phyloP scores from a whole-genome alignment of 768 basidiomycete species.

The Kwoniella heveanensis region DNA sequence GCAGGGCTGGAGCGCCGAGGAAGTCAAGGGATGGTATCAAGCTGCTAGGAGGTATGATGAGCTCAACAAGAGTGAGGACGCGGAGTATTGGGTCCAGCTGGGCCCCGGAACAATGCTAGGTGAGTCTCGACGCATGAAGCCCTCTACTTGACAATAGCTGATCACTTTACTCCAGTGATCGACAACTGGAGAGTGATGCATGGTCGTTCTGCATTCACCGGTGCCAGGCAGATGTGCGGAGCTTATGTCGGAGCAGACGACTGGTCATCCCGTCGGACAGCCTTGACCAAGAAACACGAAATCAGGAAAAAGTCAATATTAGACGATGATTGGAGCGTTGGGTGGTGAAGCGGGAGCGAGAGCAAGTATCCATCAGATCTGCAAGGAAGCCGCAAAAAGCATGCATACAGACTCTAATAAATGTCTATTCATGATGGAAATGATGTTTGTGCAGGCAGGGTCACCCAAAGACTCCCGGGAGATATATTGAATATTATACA shows the following conservation, averaged over 20 bases:
- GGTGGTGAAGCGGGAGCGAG: constrained; percentile 4
- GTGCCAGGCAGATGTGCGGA: constrained; percentile 88
- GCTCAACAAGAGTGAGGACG: constrained; percentile 73
- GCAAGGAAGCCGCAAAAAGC: not conserved
- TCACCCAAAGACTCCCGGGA: constrained; percentile 4
- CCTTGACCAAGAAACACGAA: constrained; percentile 35
- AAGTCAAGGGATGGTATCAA: constrained; percentile 82
- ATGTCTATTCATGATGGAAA: constrained; percentile 8
- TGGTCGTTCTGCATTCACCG: constrained; percentile 86
- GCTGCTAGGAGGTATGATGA: constrained; percentile 78
- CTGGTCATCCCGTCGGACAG: constrained; percentile 70
- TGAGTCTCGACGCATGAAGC: constrained; percentile 56
- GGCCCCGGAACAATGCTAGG: constrained; percentile 80
- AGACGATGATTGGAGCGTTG: constrained; percentile 17
- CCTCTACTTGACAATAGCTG: not conserved
- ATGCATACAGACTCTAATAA: constrained; percentile 13
- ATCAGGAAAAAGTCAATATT: constrained; percentile 10
- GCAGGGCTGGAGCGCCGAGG: constrained; percentile 58
- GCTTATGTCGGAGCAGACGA: constrained; percentile 93
- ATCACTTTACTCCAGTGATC: constrained; percentile 62
- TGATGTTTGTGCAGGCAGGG: not conserved
- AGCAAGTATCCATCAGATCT: not conserved
- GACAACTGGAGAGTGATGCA: constrained; percentile 94
- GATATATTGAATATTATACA: not conserved
- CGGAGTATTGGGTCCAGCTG: constrained; percentile 91